Base-by-base conservation (phyloP, 1,284 basidiomycete species). In the Moesziomyces antarcticus region DNA sequence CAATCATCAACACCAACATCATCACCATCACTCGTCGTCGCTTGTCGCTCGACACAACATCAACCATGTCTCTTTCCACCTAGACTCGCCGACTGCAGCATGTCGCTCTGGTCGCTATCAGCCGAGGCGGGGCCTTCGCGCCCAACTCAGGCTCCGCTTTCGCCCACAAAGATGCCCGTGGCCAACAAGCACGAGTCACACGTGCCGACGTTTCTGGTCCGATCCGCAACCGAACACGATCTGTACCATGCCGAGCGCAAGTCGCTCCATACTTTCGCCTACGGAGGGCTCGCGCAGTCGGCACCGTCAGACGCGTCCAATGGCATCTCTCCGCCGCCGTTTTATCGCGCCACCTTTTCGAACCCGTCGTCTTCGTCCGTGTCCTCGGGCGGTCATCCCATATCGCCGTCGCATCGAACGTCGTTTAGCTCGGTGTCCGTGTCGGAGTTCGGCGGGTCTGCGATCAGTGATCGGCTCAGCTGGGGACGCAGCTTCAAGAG, bases 341-440 rank as follows among this genome's bases (percentile, higher is more conserved):
- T 56, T 35, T 71, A 61, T 33, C 70, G 61, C 50, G 67, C 68
- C 33, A 63, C 69, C 35, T 71, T 75, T 42, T 72, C 73, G 25
- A 75, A 75, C 24, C 73, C 73, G 27, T 75, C 73, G 1, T 59
- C 73, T 4, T 71, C 73, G 14, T 72, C 68, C 35, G 24, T 75
- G 41, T 75, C 73, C 0, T 75, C 73, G 7, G 51, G 55, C 5
- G 62, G 73, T 16, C 55, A 66, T 49, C 59, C 60, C 5, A 58
- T 47, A 44, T 60, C 73, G 0, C 57, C 62, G 5, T 67, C 73
- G 5, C 65, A 68, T 46, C 68, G 73, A 51, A 75, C 72, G 50
- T 75, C 73, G 11, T 72, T 75, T 60, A 71, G 67, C 59, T 75
- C 73, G 10, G 55, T 75, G 0, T 64, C 68, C 5, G 57, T 68